Evolutionary conservation across 345 rosid genomes (phyloP), one percentile per base, ranked within the genome.

Genomic region (Boechera retrofracta): DNA sequence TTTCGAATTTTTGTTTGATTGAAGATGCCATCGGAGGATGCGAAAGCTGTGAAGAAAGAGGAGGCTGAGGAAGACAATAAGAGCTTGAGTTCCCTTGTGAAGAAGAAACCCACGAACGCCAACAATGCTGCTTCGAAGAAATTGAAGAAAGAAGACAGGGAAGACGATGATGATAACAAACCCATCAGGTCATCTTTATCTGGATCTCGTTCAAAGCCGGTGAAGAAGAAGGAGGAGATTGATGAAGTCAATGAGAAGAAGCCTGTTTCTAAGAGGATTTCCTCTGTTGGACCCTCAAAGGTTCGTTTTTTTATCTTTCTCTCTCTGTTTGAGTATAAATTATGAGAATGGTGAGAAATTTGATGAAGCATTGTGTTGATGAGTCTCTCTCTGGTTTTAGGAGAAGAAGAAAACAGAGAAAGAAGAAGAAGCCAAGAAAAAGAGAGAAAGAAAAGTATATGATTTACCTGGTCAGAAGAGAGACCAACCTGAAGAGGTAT

Each of bases 401-500:
- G 74, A 77, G 66, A 85, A 80, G 76, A 90, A 85, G 85, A 84
- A 83, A 74, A 72, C 78, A 66, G 73, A 71, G 75, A 76, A 77
- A 38, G 82, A 69, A 75, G 88, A 1, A 47, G 85, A 82, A 70
- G 68, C 64, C 26, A 86, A 80, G 82, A 85, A 83, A 82, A 91
- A 83, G 85, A 90, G 69, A 79, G 96, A 83, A 85, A 96, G 10
- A 87, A 93, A 91, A 81, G 90, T 91, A 3, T 96, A 82, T 74
- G 87, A 84, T 78, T 82, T 96, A 81, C 96, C 96, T 58, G 97
- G 98, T 69, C 99, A 91, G 85, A 96, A 89, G 87, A 86, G 92
- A 24, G 92, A 89, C 52, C 87, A 86, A 59, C 98, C 97, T 12
- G 90, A 85, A 61, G 93, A 89, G 89, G 99, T 91, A 78, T 1